These are phyloP conservation scores for Francoa sonchifolia DNA, from an alignment of 441 rosid species.

Conservation along the genomic window DNA sequence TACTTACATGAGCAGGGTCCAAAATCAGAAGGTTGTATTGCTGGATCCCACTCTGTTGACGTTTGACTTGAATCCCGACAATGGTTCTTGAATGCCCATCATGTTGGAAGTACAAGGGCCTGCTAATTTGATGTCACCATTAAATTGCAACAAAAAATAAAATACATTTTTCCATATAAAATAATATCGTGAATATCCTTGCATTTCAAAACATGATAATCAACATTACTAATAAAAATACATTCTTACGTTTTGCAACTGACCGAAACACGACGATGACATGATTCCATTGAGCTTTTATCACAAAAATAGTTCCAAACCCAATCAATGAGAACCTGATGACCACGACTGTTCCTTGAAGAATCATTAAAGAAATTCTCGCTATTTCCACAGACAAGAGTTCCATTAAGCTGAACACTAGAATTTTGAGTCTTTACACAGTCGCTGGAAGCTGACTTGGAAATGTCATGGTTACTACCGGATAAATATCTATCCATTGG, in stretches of 20 bases:
- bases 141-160: constrained; percentile 1
- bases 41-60: constrained; percentile 28
- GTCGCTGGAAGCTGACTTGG: constrained; percentile 5
- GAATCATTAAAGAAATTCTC: constrained; percentile 10
- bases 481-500: constrained; percentile 59
- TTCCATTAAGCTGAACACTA: constrained; percentile 5
- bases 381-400: constrained; percentile 6
- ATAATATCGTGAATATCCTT: background rate
- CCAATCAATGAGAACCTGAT: constrained; percentile 57
- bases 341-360: constrained; percentile 21
- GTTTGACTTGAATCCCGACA: constrained; percentile 54
- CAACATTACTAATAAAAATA: constrained; percentile 3
- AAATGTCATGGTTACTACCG: constrained; percentile 10
- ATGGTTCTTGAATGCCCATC: constrained; percentile 79
- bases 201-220: background rate
- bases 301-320: constrained; percentile 70
- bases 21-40: constrained; percentile 49
- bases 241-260: constrained; percentile 40
- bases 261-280: constrained; percentile 23
- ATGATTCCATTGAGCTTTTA: constrained; percentile 18
- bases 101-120: constrained; percentile 81
- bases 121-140: constrained; percentile 19
- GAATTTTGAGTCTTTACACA: constrained; percentile 3
- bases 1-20: constrained; percentile 64
- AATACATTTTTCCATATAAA: background rate